Conservation (phyloP, 2,329 filamentous ascomycete species). For the Lachnellula hyalina region DNA sequence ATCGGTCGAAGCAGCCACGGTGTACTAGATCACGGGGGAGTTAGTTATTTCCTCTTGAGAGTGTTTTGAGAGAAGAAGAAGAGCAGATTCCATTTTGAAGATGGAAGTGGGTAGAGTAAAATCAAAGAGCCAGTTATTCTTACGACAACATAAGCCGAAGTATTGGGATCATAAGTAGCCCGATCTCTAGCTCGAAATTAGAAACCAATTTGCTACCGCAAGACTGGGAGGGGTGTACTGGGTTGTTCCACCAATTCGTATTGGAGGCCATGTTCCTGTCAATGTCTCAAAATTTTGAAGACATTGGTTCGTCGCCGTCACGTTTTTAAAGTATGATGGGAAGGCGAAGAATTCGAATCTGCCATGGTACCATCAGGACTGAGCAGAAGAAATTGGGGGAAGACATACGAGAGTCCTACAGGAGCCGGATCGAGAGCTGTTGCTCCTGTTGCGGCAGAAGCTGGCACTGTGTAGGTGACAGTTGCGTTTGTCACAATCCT, state of each 20-base stretch:
- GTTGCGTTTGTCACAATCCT: background rate
- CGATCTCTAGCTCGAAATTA: conserved; percentile 36
- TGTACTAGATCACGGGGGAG: no score
- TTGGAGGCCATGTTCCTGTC: conserved; percentile 46
- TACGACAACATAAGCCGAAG: no score
- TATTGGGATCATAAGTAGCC: conserved; percentile 44
- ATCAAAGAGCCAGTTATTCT: no score
- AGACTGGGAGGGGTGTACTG: conserved; percentile 32
- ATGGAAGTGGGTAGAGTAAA: no score
- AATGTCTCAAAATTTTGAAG: conserved; percentile 46
- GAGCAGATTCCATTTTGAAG: no score
- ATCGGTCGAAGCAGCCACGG: conserved; percentile 41
- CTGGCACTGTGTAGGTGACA: conserved; percentile 21
- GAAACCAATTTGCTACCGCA: background rate
- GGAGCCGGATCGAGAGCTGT: conserved; percentile 35
- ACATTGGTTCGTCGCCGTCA: conserved; percentile 45
- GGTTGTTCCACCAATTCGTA: conserved; percentile 54
- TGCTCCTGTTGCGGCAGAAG: conserved; percentile 17
- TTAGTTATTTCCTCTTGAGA: no score
- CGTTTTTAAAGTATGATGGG: conserved; percentile 48
- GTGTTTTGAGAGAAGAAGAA: no score
- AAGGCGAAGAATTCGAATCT: conserved; percentile 54
- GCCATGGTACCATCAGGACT: background rate
- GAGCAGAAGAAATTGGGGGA: background rate
- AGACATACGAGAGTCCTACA: conserved; percentile 41